Evolutionary conservation across 1,139 yeast genomes (phyloP).

Genomic region (Geotrichum reessii): DNA sequence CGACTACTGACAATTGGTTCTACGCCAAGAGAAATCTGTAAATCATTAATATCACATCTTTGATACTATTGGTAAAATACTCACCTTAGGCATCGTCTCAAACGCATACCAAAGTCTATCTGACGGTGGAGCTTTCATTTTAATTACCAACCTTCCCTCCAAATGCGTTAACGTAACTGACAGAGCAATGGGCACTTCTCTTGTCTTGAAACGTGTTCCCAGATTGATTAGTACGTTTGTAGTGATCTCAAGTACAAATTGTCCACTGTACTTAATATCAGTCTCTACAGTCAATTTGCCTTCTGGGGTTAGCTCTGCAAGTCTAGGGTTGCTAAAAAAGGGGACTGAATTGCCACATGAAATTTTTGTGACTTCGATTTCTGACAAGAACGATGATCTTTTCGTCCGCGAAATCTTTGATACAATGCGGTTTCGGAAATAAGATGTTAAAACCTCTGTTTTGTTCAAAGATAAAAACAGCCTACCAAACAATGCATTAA

Average conservation of each 20-base stretch:
- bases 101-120: conserved; percentile 87
- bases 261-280: conserved; percentile 65
- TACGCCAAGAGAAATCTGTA: conserved; percentile 43
- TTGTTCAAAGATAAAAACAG: conserved; percentile 68
- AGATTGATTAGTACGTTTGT: conserved; percentile 71
- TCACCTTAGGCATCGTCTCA: conserved; percentile 71
- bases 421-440: conserved; percentile 53
- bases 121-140: conserved; percentile 84
- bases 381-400: conserved; percentile 82
- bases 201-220: conserved; percentile 67
- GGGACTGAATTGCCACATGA: conserved; percentile 80
- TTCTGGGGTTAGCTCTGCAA: conserved; percentile 69
- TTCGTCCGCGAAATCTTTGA: conserved; percentile 73
- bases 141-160: conserved; percentile 66
- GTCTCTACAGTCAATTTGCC: conserved; percentile 66
- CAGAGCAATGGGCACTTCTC: conserved; percentile 71
- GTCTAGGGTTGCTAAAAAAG: conserved; percentile 62
- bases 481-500: conserved; percentile 81
- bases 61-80: conserved; percentile 25
- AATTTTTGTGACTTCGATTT: conserved; percentile 66
- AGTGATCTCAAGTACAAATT: conserved; percentile 64
- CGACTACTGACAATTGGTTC: conserved; percentile 88
- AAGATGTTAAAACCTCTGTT: conserved; percentile 58
- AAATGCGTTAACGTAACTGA: conserved; percentile 63
- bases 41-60: not conserved